Evolutionary conservation across 768 basidiomycete genomes (phyloP).

Genomic region (Pisolithus orientalis): DNA sequence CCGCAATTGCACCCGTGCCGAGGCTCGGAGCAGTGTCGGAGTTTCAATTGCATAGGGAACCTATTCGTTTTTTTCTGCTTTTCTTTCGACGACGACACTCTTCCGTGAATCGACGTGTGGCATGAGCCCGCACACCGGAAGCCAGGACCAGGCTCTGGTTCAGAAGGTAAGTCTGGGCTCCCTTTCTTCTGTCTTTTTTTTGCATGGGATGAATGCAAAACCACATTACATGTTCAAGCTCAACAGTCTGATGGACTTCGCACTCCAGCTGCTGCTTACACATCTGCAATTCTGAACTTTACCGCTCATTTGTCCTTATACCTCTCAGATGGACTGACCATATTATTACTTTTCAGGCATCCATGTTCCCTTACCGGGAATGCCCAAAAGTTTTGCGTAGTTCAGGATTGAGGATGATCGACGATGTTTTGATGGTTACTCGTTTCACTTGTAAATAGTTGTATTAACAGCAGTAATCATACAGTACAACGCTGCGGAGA

Average conservation of each 20-base stretch:
- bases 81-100: too few species aligned
- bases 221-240: conserved; percentile 37
- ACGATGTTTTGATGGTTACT: background rate
- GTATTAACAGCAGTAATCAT: too few species aligned
- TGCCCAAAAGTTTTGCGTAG: too few species aligned
- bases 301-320: background rate
- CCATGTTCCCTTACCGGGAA: background rate
- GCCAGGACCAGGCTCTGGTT: background rate
- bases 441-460: conserved; percentile 4
- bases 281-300: conserved; percentile 40
- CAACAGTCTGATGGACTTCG: conserved; percentile 39
- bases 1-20: background rate
- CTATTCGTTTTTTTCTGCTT: too few species aligned
- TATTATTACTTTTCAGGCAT: background rate
- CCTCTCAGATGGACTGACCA: background rate
- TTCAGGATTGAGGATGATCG: too few species aligned
- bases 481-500: background rate
- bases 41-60: background rate
- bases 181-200: background rate
- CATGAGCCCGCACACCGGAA: too few species aligned
- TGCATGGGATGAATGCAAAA: conserved; percentile 31
- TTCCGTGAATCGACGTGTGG: too few species aligned
- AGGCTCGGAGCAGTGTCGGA: conserved; percentile 2
- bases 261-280: conserved; percentile 34
- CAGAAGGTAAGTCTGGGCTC: background rate